Evolutionary conservation across 768 basidiomycete species (phyloP), one percentile per base, ranked within the genome.

Genomic region (Naganishia onofrii): DNA sequence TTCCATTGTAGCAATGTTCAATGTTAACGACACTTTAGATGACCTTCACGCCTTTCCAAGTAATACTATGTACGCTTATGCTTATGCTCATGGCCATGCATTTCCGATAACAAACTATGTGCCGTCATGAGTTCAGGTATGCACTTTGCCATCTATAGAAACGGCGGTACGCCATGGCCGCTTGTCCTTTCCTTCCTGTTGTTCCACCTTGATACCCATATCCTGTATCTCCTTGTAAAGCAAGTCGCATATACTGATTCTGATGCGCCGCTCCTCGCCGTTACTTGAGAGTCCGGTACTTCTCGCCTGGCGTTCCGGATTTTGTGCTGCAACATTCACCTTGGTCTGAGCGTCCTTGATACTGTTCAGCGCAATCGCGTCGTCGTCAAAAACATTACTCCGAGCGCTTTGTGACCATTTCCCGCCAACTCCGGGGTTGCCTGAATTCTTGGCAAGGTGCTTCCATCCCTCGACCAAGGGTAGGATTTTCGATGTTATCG

Each of bases 191-290:
- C 79, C 79, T 72, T 80, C 78, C 31, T 67, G 64, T 55, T 68
- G 64, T 54, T 76, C 75, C 6, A 78, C 75, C 46, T 64, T 58
- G 57, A 70, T 60, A 0, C 82, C 82, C 44, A 82, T 54, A 54
- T 70, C 65, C 68, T 71, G 68, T 67, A 82, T 52, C 36, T 74
- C 78, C 28, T 76, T 72, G 66, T 78, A 73, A 42, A 90, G 73
- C 29, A 85, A 74, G 19, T 83, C 82, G 3, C 87, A 88, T 29
- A 90, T 82, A 70, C 84, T 82, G 65, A 85, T 85, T 70, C 89
- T 82, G 58, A 86, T 77, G 46, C 73, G 69, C 15, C 80, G 74
- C 44, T 84, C 81, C 71, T 82, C 81, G 21, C 79, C 42, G 42
- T 42, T 72, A 23, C 55, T 73, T 44, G 77, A 19, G 34, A 51